Conservation (phyloP, 768 basidiomycete species). For the Amanita rimosa region DNA sequence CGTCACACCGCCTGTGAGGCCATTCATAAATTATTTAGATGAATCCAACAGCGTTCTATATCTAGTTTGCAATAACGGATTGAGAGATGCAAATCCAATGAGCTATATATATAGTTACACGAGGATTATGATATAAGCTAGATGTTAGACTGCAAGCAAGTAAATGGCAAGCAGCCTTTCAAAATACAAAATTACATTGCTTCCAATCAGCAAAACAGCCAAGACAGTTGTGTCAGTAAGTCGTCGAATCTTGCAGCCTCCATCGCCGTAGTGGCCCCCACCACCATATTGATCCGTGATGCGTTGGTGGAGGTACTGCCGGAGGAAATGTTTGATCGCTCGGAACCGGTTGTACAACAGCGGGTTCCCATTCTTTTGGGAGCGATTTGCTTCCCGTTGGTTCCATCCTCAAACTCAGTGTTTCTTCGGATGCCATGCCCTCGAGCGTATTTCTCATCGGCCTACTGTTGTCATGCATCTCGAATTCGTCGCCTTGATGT, state of each 20-base stretch:
- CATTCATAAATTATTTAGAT: slow-evolving; percentile 9
- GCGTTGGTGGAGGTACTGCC: slow-evolving; percentile 7
- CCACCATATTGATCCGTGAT: slow-evolving; percentile 51
- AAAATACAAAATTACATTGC: neutral
- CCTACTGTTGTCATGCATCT: neutral
- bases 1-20: slow-evolving; percentile 9
- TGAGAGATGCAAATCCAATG: neutral
- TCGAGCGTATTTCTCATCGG: neutral
- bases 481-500: neutral
- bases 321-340: neutral
- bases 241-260: slow-evolving; percentile 69
- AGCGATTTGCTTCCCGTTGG: neutral
- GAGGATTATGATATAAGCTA: too few relatives aligned
- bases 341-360: too few relatives aligned
- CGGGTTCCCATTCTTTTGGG: neutral
- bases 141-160: neutral
- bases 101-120: neutral
- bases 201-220: neutral
- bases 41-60: neutral
- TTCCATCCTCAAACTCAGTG: neutral
- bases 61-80: neutral
- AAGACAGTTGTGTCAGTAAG: slow-evolving; percentile 30
- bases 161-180: neutral
- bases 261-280: slow-evolving; percentile 70
- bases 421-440: neutral